Evolutionary conservation across 371 early-diverging fungal genomes (phyloP).

Genomic region (Smittium culicis): DNA sequence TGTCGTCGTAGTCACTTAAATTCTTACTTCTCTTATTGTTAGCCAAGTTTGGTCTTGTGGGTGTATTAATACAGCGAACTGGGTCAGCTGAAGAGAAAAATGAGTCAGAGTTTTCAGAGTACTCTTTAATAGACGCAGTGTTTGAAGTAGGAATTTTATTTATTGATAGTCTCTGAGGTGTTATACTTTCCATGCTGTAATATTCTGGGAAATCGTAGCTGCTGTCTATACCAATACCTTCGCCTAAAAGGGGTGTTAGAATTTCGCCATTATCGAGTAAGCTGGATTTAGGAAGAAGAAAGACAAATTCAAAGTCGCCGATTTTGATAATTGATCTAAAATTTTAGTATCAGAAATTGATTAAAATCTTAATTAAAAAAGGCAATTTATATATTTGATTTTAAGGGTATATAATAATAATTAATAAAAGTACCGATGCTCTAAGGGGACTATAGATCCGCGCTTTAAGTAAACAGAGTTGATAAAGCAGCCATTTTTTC

Average conservation of each 20-base stretch:
- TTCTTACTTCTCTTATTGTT: neutral
- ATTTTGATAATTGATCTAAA: constrained; percentile 54
- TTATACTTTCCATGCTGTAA: neutral
- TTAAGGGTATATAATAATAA: neutral
- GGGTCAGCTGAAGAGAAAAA: neutral
- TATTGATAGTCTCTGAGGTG: neutral
- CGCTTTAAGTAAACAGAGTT: constrained; percentile 58
- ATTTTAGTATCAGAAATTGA: neutral
- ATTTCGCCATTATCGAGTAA: neutral
- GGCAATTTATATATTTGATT: no score
- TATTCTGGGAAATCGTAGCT: neutral
- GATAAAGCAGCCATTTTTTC: constrained; percentile 76
- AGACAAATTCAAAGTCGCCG: constrained; percentile 60
- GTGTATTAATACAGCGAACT: neutral
- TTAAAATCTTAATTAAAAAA: no score
- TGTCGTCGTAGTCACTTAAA: neutral
- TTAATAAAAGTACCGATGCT: constrained; percentile 27
- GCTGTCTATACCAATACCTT: neutral
- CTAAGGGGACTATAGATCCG: constrained; percentile 53
- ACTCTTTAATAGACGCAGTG: neutral
- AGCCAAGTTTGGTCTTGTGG: neutral
- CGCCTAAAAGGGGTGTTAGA: neutral
- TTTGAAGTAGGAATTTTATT: neutral
- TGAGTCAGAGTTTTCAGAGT: neutral
- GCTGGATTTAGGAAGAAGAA: constrained; percentile 37